These are phyloP conservation scores for Phytopythium cucurbitacearum DNA, from an alignment of 352 stramenopile species.

Conservation along the genomic window DNA sequence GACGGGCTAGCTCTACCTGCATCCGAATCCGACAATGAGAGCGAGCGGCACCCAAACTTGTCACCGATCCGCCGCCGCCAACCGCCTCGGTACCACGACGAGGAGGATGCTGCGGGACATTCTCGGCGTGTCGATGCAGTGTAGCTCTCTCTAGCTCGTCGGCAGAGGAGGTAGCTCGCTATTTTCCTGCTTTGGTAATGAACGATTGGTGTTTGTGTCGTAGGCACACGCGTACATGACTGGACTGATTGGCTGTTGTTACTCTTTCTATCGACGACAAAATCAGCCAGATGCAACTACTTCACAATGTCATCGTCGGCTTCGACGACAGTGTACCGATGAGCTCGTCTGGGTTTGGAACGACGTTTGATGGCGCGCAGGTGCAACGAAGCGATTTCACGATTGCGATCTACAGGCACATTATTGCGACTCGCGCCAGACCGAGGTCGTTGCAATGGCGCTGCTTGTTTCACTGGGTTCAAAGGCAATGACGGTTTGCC, in stretches of 20 bases:
- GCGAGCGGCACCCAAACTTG: conserved; percentile 14
- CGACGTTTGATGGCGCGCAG: conserved; percentile 50
- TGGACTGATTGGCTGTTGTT: not conserved
- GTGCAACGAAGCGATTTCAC: conserved; percentile 59
- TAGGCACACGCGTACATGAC: too few relatives aligned
- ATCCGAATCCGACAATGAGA: conserved; percentile 8
- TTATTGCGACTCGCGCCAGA: conserved; percentile 5
- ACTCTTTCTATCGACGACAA: conserved; percentile 5
- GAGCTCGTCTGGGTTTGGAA: conserved; percentile 29
- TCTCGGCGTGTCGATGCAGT: conserved; percentile 14
- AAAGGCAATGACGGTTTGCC: conserved; percentile 8
- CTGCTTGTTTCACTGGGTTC: conserved; percentile 12
- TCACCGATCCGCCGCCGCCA: conserved; percentile 35
- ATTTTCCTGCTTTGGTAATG: too few relatives aligned
- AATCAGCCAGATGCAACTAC: too few relatives aligned
- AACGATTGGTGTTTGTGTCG: too few relatives aligned
- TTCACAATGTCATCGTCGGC: conserved; percentile 12
- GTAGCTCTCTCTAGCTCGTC: conserved; percentile 6
- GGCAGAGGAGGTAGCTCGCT: too few relatives aligned
- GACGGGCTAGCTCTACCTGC: conserved; percentile 4
- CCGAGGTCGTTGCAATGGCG: conserved; percentile 9
- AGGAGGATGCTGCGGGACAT: conserved; percentile 13
- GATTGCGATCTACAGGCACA: conserved; percentile 44
- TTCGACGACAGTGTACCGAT: conserved; percentile 23
- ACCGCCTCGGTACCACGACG: conserved; percentile 12